Evolutionary conservation across 2,329 filamentous ascomycete genomes (phyloP).

Genomic region (Chalara sp.): DNA sequence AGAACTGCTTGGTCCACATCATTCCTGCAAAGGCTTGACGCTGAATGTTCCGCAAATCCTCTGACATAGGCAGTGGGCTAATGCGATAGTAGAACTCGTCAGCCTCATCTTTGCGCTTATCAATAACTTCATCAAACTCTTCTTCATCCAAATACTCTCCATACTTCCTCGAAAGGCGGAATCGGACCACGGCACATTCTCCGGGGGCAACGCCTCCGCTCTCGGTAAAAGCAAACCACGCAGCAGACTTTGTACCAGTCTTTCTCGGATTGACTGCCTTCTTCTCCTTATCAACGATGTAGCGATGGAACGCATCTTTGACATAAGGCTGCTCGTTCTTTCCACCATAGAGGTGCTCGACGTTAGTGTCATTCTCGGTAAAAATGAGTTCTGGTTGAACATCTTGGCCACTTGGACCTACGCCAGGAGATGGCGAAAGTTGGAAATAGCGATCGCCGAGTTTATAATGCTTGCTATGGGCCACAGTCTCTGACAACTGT

Average conservation of each 20-base stretch:
- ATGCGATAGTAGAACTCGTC: slow-evolving; percentile 95
- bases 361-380: slow-evolving; percentile 94
- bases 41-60: slow-evolving; percentile 91
- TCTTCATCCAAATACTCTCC: slow-evolving; percentile 86
- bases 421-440: slow-evolving; percentile 83
- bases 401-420: slow-evolving; percentile 71
- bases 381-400: slow-evolving; percentile 81
- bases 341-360: slow-evolving; percentile 65
- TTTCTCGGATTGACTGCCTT: slow-evolving; percentile 73
- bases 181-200: slow-evolving; percentile 91
- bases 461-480: slow-evolving; percentile 70
- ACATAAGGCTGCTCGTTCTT: slow-evolving; percentile 79
- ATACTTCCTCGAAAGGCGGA: slow-evolving; percentile 72
- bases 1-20: slow-evolving; percentile 98
- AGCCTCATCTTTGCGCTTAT: slow-evolving; percentile 78
- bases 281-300: slow-evolving; percentile 78
- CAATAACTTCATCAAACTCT: slow-evolving; percentile 83
- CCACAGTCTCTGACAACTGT: slow-evolving; percentile 57
- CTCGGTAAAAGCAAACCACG: slow-evolving; percentile 90
- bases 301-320: slow-evolving; percentile 90
- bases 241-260: slow-evolving; percentile 80
- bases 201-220: slow-evolving; percentile 80
- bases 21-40: slow-evolving; percentile 91
- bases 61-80: slow-evolving; percentile 86
- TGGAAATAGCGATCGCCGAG: slow-evolving; percentile 79